Conservation (phyloP, 768 basidiomycete genomes). For the Suillus clintonianus region DNA sequence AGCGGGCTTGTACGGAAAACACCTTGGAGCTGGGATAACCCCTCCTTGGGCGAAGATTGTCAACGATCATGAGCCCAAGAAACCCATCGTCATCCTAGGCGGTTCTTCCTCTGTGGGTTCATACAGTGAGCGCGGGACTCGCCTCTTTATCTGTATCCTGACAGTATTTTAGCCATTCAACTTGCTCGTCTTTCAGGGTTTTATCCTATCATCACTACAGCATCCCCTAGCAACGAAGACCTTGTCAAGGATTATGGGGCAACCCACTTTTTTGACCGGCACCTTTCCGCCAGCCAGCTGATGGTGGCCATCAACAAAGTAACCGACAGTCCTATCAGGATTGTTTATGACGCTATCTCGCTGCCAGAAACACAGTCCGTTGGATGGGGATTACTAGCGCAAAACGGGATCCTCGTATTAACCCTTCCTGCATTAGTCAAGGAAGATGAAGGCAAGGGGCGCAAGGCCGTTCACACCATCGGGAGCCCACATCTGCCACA, state of each 20-base stretch:
- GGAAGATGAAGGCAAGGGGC: slow-evolving; percentile 22
- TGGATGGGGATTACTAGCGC: slow-evolving; percentile 34
- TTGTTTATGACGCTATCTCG: slow-evolving; percentile 35
- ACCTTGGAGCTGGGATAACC: slow-evolving; percentile 40
- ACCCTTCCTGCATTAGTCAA: slow-evolving; percentile 24
- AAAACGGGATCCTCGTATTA: slow-evolving; percentile 33
- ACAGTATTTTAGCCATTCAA: slow-evolving; percentile 34
- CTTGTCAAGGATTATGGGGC: slow-evolving; percentile 40
- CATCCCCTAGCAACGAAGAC: slow-evolving; percentile 31
- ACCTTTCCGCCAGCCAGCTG: slow-evolving; percentile 15
- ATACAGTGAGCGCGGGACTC: slow-evolving; percentile 33
- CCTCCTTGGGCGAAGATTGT: slow-evolving; percentile 36
- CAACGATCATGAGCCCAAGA: slow-evolving; percentile 40
- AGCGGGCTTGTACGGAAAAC: slow-evolving; percentile 44
- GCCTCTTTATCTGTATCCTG: slow-evolving; percentile 3
- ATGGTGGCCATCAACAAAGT: slow-evolving; percentile 28
- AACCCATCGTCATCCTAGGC: slow-evolving; percentile 50
- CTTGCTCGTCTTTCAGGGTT: slow-evolving; percentile 42
- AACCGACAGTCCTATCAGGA: slow-evolving; percentile 17
- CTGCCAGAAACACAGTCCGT: slow-evolving; percentile 34
- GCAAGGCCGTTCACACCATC: slow-evolving; percentile 22
- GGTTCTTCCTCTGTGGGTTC: slow-evolving; percentile 51
- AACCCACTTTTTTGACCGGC: slow-evolving; percentile 41
- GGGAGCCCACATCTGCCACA: slow-evolving; percentile 22
- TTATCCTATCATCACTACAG: slow-evolving; percentile 43